Conservation (phyloP, 2,329 filamentous ascomycete genomes). For the Penicillium occitanis region DNA sequence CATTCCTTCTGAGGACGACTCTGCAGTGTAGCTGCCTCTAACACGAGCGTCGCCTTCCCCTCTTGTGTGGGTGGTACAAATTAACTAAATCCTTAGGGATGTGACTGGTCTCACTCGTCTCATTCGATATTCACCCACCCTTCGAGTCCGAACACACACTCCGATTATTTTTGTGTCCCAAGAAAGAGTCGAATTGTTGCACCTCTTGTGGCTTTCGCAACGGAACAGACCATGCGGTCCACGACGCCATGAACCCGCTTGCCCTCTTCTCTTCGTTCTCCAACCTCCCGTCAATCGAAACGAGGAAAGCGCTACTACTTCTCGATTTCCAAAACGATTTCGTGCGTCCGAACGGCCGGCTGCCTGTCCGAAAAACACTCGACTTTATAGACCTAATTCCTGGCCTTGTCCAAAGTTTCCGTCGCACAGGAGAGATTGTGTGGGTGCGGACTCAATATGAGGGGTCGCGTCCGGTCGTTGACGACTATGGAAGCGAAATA, state of each 20-base stretch:
- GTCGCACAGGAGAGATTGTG: slow-evolving; percentile 69
- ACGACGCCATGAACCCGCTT: slow-evolving; percentile 21
- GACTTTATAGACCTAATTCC: slow-evolving; percentile 68
- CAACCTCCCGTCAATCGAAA: slow-evolving; percentile 51
- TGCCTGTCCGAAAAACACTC: slow-evolving; percentile 64
- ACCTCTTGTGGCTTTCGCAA: background rate
- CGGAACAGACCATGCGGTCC: slow-evolving; percentile 16
- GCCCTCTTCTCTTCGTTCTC: slow-evolving; percentile 19
- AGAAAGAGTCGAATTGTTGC: background rate
- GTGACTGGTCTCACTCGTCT: background rate
- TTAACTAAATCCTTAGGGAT: background rate
- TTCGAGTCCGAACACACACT: background rate
- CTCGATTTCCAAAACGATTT: slow-evolving; percentile 94
- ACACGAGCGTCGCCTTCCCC: background rate
- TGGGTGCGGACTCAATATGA: slow-evolving; percentile 81
- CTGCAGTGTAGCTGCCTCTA: background rate
- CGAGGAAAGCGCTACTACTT: slow-evolving; percentile 70
- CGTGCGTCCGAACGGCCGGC: slow-evolving; percentile 63
- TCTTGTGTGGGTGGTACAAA: background rate
- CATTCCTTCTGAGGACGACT: slow-evolving; percentile 1
- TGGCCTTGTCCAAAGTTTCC: slow-evolving; percentile 69
- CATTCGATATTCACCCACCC: background rate
- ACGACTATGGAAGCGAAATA: slow-evolving; percentile 50
- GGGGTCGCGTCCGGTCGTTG: slow-evolving; percentile 57
- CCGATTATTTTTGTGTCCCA: background rate